Evolutionary conservation across 495 filamentous ascomycete genomes (phyloP).

Genomic region (Hypoxylon subgilvum): DNA sequence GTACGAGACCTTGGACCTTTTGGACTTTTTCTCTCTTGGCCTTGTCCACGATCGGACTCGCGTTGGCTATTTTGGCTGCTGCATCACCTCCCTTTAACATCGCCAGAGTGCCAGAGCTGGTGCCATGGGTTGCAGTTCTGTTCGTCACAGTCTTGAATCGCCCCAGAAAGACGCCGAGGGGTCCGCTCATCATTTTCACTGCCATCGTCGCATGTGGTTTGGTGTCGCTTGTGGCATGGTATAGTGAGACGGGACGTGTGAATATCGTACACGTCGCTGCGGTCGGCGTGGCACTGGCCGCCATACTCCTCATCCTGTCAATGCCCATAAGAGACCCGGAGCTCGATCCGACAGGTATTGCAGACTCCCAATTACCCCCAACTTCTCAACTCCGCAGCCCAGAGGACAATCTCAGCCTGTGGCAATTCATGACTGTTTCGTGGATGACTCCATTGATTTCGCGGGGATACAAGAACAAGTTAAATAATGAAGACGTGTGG

Average conservation of each 20-base stretch:
- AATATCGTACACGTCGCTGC: conserved; percentile 50
- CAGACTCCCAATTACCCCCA: conserved; percentile 61
- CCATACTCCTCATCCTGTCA: conserved; percentile 61
- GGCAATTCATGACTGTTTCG: conserved; percentile 82
- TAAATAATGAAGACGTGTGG: conserved; percentile 83
- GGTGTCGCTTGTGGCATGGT: conserved; percentile 45
- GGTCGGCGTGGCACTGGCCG: conserved; percentile 48
- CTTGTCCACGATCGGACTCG: conserved; percentile 32
- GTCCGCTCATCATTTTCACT: conserved; percentile 49
- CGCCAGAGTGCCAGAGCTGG: conserved; percentile 27
- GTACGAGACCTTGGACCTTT: conserved; percentile 28
- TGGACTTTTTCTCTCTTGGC: conserved; percentile 33
- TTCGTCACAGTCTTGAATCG: conserved; percentile 56
- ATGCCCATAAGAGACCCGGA: conserved; percentile 75
- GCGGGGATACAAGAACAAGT: conserved; percentile 62
- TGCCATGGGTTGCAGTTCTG: conserved; percentile 52
- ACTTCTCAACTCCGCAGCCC: conserved; percentile 70
- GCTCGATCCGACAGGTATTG: conserved; percentile 66
- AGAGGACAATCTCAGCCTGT: conserved; percentile 79
- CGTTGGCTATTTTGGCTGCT: conserved; percentile 30
- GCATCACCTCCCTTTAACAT: conserved; percentile 25
- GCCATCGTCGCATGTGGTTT: conserved; percentile 44
- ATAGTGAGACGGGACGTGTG: conserved; percentile 33
- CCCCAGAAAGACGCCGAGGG: conserved; percentile 53
- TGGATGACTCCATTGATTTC: conserved; percentile 80